phyloP scores from a whole-genome alignment of 2,329 filamentous ascomycete genomes.

The Diaporthe ilicicola region DNA sequence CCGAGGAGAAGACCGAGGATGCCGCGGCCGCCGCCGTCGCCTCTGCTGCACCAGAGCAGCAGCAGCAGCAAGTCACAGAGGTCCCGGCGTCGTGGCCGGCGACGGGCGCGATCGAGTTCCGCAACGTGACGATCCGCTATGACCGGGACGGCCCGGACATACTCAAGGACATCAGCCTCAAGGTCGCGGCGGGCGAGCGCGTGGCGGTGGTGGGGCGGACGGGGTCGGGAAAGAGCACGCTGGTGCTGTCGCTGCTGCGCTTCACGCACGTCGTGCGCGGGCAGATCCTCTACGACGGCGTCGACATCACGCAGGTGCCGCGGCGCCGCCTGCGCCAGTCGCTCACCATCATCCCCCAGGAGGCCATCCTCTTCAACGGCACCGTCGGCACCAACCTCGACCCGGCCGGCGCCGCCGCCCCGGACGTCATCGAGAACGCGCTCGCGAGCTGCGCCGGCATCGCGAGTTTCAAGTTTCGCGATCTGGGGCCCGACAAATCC shows the following conservation, averaged over 20 bases:
- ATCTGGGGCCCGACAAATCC: conserved; percentile 46
- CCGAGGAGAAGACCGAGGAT: conserved; percentile 38
- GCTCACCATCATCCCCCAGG: conserved; percentile 51
- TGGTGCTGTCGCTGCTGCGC: conserved; percentile 45
- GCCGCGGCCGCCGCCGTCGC: background rate
- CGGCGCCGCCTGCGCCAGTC: conserved; percentile 45
- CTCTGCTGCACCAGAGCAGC: background rate
- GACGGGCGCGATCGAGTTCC: conserved; percentile 40
- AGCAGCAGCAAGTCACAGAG: background rate
- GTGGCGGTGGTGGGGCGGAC: conserved; percentile 74
- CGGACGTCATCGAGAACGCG: conserved; percentile 63
- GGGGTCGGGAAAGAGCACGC: conserved; percentile 72
- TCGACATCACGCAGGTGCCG: conserved; percentile 45
- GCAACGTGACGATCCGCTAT: conserved; percentile 41
- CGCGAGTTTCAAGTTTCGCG: conserved; percentile 55
- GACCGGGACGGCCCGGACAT: conserved; percentile 41
- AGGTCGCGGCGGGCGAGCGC: conserved; percentile 62
- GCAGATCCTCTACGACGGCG: conserved; percentile 45
- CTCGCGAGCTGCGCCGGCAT: conserved; percentile 70
- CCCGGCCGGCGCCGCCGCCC: conserved; percentile 65
- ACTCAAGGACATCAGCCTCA: conserved; percentile 40
- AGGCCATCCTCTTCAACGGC: conserved; percentile 47
- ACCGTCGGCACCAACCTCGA: conserved; percentile 67
- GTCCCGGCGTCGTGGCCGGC: conserved; percentile 40
- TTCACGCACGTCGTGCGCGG: conserved; percentile 46